A percentile compares a stretch with the other conserved stretches of the same genome.
Conservation (phyloP, 805 yeast genomes). For the Hanseniaspora meyeri region DNA sequence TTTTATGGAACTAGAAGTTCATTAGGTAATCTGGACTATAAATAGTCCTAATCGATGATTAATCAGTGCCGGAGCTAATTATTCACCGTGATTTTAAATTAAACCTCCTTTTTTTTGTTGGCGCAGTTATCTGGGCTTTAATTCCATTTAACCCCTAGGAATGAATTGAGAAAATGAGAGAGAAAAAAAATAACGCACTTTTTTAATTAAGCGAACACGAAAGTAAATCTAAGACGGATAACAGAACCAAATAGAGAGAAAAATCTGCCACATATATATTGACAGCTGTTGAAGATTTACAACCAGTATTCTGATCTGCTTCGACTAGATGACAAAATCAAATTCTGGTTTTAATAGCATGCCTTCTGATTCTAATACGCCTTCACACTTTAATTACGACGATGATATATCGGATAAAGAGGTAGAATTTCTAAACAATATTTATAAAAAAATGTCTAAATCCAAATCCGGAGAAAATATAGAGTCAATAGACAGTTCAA, state of each 20-base stretch:
- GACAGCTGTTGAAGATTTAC: no score
- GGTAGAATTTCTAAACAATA: neutral
- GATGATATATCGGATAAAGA: conserved; percentile 4
- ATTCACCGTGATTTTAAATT: no score
- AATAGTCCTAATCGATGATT: no score
- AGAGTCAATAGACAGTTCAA: neutral
- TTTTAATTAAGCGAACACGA: neutral
- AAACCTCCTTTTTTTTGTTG: no score
- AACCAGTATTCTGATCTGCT: no score
- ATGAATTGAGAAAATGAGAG: neutral
- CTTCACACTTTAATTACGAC: neutral
- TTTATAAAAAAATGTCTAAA: neutral
- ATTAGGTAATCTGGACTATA: no score
- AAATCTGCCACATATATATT: no score
- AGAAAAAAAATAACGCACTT: neutral
- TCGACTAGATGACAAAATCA: neutral
- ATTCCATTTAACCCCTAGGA: neutral
- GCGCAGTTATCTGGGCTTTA: no score
- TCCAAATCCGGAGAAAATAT: neutral
- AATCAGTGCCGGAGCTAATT: no score
- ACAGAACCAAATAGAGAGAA: no score
- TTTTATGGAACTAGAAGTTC: no score
- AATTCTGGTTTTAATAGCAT: neutral
- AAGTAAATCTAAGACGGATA: no score
- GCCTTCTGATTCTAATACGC: neutral